These are phyloP conservation scores for Cyclotella baltica DNA, from an alignment of 108 stramenopile species.

Conservation along the genomic window DNA sequence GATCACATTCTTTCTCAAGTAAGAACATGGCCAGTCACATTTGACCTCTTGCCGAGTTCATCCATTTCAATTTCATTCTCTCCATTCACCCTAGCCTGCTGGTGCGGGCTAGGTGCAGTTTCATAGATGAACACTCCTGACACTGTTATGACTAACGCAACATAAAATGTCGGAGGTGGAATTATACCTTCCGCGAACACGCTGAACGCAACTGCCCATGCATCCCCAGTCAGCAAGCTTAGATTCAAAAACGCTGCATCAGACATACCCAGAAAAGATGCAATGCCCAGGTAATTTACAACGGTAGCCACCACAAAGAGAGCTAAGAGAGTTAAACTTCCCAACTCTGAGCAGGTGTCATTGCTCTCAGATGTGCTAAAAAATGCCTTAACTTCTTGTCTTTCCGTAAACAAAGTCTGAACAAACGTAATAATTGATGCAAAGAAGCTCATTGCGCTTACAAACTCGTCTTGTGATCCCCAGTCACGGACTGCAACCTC, in stretches of 20 bases:
- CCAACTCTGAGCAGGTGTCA: slow-evolving; percentile 45
- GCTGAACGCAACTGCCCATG: slow-evolving; percentile 91
- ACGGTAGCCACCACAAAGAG: slow-evolving; percentile 62
- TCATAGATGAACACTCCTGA: slow-evolving; percentile 92
- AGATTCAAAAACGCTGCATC: slow-evolving; percentile 84
- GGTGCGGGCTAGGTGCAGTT: slow-evolving; percentile 73
- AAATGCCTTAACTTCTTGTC: slow-evolving; percentile 57
- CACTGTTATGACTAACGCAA: slow-evolving; percentile 80
- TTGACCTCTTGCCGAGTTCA: slow-evolving; percentile 13
- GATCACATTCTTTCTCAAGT: too few species aligned
- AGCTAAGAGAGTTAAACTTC: slow-evolving; percentile 47
- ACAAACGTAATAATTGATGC: slow-evolving; percentile 72
- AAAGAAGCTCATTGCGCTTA: slow-evolving; percentile 88
- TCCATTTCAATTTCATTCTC: slow-evolving; percentile 33
- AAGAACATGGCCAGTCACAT: neutral
- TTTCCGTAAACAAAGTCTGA: slow-evolving; percentile 77
- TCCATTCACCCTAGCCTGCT: neutral
- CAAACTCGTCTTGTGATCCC: slow-evolving; percentile 74
- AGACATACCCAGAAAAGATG: slow-evolving; percentile 73
- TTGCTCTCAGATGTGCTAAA: slow-evolving; percentile 33
- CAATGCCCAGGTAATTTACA: slow-evolving; percentile 66
- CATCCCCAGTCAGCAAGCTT: slow-evolving; percentile 94
- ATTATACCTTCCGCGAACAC: slow-evolving; percentile 79
- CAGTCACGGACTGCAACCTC: slow-evolving; percentile 68
- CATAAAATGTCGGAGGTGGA: slow-evolving; percentile 82